Conservation (phyloP, 75 land plant genomes). For the Gnetum montanum region DNA sequence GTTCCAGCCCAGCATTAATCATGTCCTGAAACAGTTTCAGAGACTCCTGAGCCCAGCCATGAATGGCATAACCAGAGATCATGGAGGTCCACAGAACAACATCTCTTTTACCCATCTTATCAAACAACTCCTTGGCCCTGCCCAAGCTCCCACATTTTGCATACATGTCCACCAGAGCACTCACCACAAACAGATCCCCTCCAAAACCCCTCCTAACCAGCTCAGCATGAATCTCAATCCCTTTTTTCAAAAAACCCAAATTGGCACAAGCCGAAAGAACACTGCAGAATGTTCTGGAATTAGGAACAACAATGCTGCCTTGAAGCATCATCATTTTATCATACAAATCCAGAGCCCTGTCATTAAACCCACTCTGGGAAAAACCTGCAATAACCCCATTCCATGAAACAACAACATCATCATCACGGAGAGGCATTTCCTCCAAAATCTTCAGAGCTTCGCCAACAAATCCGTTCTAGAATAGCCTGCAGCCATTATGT, state of each 20-base stretch:
- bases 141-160: slow-evolving; percentile 8
- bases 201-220: not conserved
- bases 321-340: not conserved
- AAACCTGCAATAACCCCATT: not conserved
- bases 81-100: slow-evolving; percentile 9
- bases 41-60: slow-evolving; percentile 5
- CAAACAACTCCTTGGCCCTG: slow-evolving; percentile 6
- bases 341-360: not conserved
- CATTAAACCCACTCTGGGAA: not conserved
- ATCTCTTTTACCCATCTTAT: slow-evolving; percentile 2
- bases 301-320: not conserved
- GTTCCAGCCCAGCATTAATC: not conserved
- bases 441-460: not conserved
- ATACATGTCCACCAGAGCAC: slow-evolving; percentile 12
- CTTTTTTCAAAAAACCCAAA: not conserved
- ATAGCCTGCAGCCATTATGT: slow-evolving; percentile 17
- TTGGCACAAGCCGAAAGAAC: not conserved
- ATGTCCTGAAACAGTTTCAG: not conserved
- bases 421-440: not conserved
- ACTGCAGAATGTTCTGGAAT: not conserved
- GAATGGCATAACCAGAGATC: slow-evolving; percentile 4
- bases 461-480: not conserved
- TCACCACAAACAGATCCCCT: not conserved
- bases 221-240: not conserved
- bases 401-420: not conserved